Evolutionary conservation across 164 flowering plant species (phyloP), one percentile per base, ranked within the genome.

Genomic region (Stephania cephalantha): DNA sequence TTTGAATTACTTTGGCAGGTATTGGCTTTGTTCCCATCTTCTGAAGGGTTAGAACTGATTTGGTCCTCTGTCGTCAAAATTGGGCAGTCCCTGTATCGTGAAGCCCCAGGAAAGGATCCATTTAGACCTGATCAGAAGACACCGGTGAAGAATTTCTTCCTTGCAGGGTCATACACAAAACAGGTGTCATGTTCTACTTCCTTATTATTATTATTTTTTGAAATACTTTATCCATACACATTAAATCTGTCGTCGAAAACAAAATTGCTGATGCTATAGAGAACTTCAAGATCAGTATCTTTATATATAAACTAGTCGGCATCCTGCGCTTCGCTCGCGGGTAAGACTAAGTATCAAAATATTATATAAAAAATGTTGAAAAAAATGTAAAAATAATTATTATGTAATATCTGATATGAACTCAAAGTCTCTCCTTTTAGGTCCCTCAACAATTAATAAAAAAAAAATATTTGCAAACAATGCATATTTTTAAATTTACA

Each of bases 51-150:
- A 82, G 92, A 93, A 82, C 84, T 95, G 61, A 86, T 84, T 29
- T 95, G 98, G 98, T 90, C 99, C 73, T 91, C 98, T 44, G 97
- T 95, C 72, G 98, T 95, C 75, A 95, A 95, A 86, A 88, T 95
- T 58, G 97, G 87, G 31, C 97, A 95, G 77, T 95, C 99, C 17
- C 79, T 95, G 69, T 95, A 93, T 67, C 98, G 98, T 2, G 99
- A 95, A 74, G 98, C 78, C 52, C 99, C 99, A 73, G 98, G 99
- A 46, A 90, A 88, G 78, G 98, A 93, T 82, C 97, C 96, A 69
- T 95, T 93, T 72, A 86, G 99, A 79, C 99, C 98, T 30, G 92
- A 93, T 84, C 99, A 93, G 79, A 91, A 84, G 88, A 91, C 99
- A 11, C 99, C 98, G 4, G 80, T 95, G 30, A 84, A 83, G 52